These are phyloP conservation scores for Candida tallmaniae DNA, from an alignment of 805 yeast genomes.

Conservation along the genomic window DNA sequence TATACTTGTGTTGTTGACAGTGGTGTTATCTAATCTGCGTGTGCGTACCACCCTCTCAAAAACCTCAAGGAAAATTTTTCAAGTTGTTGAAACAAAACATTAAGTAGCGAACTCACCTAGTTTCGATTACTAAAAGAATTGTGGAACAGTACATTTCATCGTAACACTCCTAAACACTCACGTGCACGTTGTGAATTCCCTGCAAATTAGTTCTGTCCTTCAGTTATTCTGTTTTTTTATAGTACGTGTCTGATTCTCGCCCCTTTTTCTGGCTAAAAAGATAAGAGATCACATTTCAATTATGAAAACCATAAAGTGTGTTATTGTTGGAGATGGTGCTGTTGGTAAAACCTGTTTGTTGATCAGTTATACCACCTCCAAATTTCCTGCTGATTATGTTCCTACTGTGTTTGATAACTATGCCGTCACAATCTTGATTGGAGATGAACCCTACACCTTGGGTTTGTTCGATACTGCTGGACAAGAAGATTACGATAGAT, in stretches of 20 bases:
- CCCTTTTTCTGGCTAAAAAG: constrained; percentile 5
- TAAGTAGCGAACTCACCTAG: too few relatives aligned
- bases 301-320: constrained; percentile 80
- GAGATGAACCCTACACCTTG: constrained; percentile 95
- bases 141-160: too few relatives aligned
- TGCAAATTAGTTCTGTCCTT: too few relatives aligned
- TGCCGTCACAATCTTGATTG: constrained; percentile 93
- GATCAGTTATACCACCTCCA: constrained; percentile 93
- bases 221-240: too few relatives aligned
- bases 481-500: constrained; percentile 97
- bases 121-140: too few relatives aligned
- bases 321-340: constrained; percentile 99
- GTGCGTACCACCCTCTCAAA: not conserved
- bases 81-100: not conserved
- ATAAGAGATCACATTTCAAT: not conserved
- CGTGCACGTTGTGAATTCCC: too few relatives aligned
- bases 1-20: not conserved
- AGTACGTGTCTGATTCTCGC: not conserved
- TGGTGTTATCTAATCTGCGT: not conserved
- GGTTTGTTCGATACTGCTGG: constrained; percentile 99
- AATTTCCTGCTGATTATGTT: constrained; percentile 96
- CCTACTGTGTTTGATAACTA: constrained; percentile 98
- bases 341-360: constrained; percentile 96
- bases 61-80: not conserved
- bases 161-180: too few relatives aligned